Base-by-base conservation (phyloP, 2,329 filamentous ascomycete species). In the Xylariales sp. region DNA sequence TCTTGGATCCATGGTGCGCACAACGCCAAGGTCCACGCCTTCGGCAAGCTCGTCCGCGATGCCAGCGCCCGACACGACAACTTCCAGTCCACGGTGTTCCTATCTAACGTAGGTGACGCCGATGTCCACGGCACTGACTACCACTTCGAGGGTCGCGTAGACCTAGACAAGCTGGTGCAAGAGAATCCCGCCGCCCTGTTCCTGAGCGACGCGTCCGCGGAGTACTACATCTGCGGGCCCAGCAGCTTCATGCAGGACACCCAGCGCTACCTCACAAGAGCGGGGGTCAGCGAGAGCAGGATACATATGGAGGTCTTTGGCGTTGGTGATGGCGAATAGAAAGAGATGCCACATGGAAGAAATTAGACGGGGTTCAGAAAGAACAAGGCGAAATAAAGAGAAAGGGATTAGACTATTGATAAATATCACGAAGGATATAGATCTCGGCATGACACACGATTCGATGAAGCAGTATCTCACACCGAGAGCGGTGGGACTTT, bases 181-280 rank as follows among this genome's bases (percentile, higher is more conserved):
- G 63, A 74, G 7, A 52, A 61, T 25, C n/a, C n/a, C n/a, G n/a
- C n/a, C 1, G 65, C 76, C 31, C 61, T 90, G n/a, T 76, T 71
- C 47, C 54, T 81, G 2, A 62, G 67, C 15, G 65, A 83, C 48
- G 34, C 59, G 1, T 61, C 61, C 29, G 69, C 85, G 1, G 67
- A 80, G 51, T 90, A 88, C 57, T 89, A 76, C 49, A 63, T 87
- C 37, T 90, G 86, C 52, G 86, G 85, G 0, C 85, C 85, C 0
- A 69, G 72, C 42, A 54, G 57, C 6, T 90, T 88, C 66, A 90
- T 90, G 86, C 50, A 70, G 8, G 73, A 77, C 25, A 63, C 76
- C 16, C 65, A 76, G 46, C 58, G 61, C 6, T 69, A 65, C 47
- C 63, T 89, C 40, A 61, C 69, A 48, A 62, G 51, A 3, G 59